These are phyloP conservation scores for Grigorovia transvaalensis DNA, from an alignment of 805 yeast species.

Conservation along the genomic window DNA sequence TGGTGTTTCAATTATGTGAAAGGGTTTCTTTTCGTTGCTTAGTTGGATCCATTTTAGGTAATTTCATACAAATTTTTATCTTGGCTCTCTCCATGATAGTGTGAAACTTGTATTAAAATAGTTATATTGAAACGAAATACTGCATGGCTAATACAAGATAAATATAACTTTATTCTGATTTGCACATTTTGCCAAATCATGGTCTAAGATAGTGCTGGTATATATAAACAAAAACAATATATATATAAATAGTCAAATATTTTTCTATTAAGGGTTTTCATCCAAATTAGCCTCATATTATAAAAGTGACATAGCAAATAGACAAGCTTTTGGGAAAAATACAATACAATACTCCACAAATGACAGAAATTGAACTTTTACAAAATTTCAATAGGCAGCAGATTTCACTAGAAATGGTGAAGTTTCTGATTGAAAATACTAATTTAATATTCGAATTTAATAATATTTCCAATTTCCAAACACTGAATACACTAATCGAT, in stretches of 20 bases:
- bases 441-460: neutral
- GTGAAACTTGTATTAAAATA: neutral
- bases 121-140: neutral
- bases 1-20: neutral
- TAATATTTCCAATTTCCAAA: slow-evolving; percentile 15
- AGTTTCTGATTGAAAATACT: slow-evolving; percentile 11
- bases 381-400: slow-evolving; percentile 18
- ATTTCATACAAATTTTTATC: neutral
- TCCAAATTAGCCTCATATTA: too few species aligned
- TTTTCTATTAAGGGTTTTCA: neutral
- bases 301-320: neutral
- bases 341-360: neutral
- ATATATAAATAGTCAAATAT: too few species aligned
- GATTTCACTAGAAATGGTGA: slow-evolving; percentile 24
- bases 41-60: neutral
- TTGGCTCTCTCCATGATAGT: neutral
- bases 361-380: slow-evolving; percentile 24
- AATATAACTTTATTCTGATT: neutral
- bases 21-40: neutral
- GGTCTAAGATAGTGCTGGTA: neutral
- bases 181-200: neutral
- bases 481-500: slow-evolving; percentile 7
- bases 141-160: neutral
- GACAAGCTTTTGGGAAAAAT: too few species aligned
- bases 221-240: neutral